Base-by-base conservation (phyloP, 208 protist genomes). In the Leishmania turanica region DNA sequence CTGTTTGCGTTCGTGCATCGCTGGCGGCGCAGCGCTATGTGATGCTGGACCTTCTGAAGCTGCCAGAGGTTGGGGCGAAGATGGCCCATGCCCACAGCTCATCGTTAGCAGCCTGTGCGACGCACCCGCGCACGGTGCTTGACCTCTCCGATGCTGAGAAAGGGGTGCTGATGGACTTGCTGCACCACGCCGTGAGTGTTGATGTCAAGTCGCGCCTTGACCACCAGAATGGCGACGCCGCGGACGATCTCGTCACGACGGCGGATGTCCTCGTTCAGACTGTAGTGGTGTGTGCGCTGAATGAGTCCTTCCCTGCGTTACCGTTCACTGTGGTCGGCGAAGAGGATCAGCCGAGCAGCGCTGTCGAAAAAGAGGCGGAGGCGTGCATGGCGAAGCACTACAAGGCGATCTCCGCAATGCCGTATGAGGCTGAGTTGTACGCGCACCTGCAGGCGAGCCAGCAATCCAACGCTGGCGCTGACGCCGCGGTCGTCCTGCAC, bases 281-380 rank as follows among this genome's bases (percentile, higher is more conserved):
- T 13, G 84, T 94, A 19, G 8, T 94, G 13, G 85, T 84, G 37
- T 49, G 70, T 62, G 68, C 83, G 24, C 86, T 94, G 31, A 40
- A 37, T 15, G 17, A n/a, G 24, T 70, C 80, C 13, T 92, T 92
- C 72, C 79, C 91, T 13, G 54, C 80, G 1, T n/a, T 53, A 0
- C 91, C 91, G 0, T 92, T 92, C 80, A 94, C 89, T 24, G 79
- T 94, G 47, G 78, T 92, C 19, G 91, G 91, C 8, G 91, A 94
- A 69, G 91, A 94, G 72, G 87, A 87, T 31, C 73, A 49, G 42
- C 79, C 79, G 17, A 78, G 80, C 81, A 58, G 51, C 31, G 45
- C 34, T n/a, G 60, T 90, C 53, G 77, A 76, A 0, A 53, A 64
- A 4, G 71, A 79, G 73, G 87, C 77, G 9, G 70, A 82, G 40